A percentile compares a stretch with the other conserved stretches of the same genome.
These are phyloP conservation scores for Gracilaria gracilis DNA, from an alignment of 23 red algal species.

Conservation along the genomic window DNA sequence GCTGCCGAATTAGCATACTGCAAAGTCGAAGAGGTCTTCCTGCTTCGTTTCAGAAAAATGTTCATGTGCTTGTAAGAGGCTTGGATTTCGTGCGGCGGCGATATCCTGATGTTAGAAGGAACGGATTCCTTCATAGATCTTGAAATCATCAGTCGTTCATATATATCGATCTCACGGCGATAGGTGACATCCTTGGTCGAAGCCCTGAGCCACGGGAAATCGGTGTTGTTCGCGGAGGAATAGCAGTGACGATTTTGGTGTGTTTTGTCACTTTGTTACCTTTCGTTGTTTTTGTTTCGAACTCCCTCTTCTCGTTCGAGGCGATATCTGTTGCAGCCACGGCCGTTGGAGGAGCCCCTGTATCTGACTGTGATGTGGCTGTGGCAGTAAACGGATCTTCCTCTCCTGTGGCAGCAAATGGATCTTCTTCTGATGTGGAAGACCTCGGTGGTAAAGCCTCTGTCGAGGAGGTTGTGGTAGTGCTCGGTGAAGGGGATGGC, in stretches of 20 bases:
- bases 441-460: conserved; percentile 8
- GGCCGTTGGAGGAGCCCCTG: neutral
- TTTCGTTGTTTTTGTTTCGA: neutral
- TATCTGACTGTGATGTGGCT: neutral
- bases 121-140: neutral
- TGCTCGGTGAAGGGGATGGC: neutral
- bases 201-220: neutral
- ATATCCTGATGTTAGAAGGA: neutral
- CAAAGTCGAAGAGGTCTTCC: neutral
- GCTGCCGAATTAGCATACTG: neutral
- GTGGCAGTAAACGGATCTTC: conserved; percentile 13
- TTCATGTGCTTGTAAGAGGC: conserved; percentile 10
- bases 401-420: neutral
- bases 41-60: neutral
- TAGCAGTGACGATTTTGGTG: conserved; percentile 4
- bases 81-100: neutral
- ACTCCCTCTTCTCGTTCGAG: neutral
- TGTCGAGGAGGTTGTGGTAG: no score
- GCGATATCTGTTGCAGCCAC: neutral
- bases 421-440: neutral
- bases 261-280: neutral
- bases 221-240: conserved; percentile 19
- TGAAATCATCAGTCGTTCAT: neutral
- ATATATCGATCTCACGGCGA: neutral
- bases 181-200: neutral